Base-by-base conservation (phyloP, 805 yeast species). In the Metschnikowia arizonensis region DNA sequence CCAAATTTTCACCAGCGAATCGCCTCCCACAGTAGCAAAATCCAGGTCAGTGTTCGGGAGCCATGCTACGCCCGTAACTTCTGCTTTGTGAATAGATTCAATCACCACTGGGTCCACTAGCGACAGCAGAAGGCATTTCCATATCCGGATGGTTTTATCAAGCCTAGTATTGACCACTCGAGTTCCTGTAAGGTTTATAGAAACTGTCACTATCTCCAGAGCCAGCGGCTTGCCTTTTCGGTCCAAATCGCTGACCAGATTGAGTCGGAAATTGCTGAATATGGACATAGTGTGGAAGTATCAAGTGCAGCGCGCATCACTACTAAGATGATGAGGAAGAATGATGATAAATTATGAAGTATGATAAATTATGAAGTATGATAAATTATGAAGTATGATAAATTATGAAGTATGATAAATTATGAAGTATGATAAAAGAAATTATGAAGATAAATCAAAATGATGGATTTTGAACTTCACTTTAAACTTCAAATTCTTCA, bases 21-120 rank as follows among this genome's bases (percentile, higher is more conserved):
- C 84, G 24, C 67, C 53, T 5, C 79, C 79, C 29, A 75, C 79
- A 5, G 77, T 65, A 3, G 76, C 81, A 43, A 80, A 64, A 10
- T 65, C 53, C 33, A 65, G 65, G 24, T 78, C 77, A 24, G 66
- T 57, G 15, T 56, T 56, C 0, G 84, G 82, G 38, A 73, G 64
- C 82, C 82, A 80, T 2, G 71, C 53, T 7, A 80, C 47, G 18
- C 67, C 49, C 43, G 69, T 73, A 17, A 74, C 73, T 1, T 68
- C 53, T 38, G 60, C 60, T 3, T 51, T 47, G 49, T 77, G 81
- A 2, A 74, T 66, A 26, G 61, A 60, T 33, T 67, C 73, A 17
- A 79, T 65, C 10, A 57, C 55, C 2, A 66, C 64, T 2, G 75
- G 69, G 29, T 73, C 76, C 4, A 54, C 56, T 21, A 68, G 43